Evolutionary conservation across 1,139 yeast species (phyloP), one percentile per base, ranked within the genome.

Genomic region (Pichia terricola): DNA sequence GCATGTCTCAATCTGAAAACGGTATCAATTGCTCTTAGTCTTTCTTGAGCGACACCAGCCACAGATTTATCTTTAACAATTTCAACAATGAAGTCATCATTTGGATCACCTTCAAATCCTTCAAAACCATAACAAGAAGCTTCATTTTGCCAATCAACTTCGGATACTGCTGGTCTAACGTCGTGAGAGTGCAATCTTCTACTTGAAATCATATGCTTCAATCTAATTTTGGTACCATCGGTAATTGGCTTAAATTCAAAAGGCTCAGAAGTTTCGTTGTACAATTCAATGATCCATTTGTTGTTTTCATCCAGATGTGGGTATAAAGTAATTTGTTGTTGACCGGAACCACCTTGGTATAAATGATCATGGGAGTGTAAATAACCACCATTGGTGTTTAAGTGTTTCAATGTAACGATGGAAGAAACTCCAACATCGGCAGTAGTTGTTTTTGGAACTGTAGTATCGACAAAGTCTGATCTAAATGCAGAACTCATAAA

Each of bases 141-240:
- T 68, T 94, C 99, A 65, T 86, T 86, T 67, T 88, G 95, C 94
- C 96, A 94, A 60, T 91, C 98, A 55, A 81, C 81, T 61, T 82
- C 89, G 50, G 89, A 73, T 28, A 89, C 95, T 25, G 96, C 95
- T 28, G 97, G 89, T 61, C 94, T 82, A 61, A 86, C 85, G 63
- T 91, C 97, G 62, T 94, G 98, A 28, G 97, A 85, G 65, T 94
- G 98, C 59, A 94, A 75, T 68, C 98, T 79, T 61, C 91, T 79
- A 43, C 73, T 71, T 28, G 95, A 78, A 44, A 67, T 61, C 40
- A 69, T 61, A 65, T 94, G 98, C 56, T 67, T 69, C 58, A 94
- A 72, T 65, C 96, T 79, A 53, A 94, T 77, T 59, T 85, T 77
- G 55, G 81, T 79, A 46, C 95, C 95, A 58, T 88, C 80, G 31